Conservation (phyloP, 768 basidiomycete genomes). For the Scleroderma bovista region DNA sequence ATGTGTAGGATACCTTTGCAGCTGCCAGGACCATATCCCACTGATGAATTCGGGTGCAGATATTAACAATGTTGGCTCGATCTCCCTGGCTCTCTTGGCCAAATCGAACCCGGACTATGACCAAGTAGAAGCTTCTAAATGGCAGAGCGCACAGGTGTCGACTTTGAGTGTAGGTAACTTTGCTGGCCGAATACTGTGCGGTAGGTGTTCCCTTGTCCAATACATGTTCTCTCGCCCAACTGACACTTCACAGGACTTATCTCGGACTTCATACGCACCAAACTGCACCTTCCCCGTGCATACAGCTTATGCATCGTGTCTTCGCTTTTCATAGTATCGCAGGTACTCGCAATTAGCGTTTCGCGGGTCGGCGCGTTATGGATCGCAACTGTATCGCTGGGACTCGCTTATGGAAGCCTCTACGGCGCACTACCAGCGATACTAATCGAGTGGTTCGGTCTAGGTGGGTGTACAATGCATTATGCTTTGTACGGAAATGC, state of each 20-base stretch:
- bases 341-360: constrained; percentile 52
- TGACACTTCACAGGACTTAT: constrained; percentile 45
- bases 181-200: constrained; percentile 69
- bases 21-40: constrained; percentile 12
- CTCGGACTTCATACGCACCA: constrained; percentile 60
- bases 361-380: constrained; percentile 61
- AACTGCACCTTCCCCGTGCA: constrained; percentile 56
- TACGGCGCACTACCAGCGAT: constrained; percentile 76
- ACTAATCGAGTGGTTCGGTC: constrained; percentile 84
- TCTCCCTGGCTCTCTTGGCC: constrained; percentile 64
- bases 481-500: too few species aligned
- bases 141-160: constrained; percentile 86
- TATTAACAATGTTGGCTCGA: constrained; percentile 85
- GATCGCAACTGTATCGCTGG: constrained; percentile 33
- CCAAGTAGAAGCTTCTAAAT: constrained; percentile 55
- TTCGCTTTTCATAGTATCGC: constrained; percentile 64
- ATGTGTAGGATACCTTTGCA: constrained; percentile 46
- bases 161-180: constrained; percentile 79
- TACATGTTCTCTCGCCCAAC: not conserved
- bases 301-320: constrained; percentile 65
- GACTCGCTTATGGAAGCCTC: constrained; percentile 59
- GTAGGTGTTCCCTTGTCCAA: constrained; percentile 28
- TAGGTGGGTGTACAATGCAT: constrained; percentile 45
- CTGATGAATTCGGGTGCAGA: constrained; percentile 37
- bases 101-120: constrained; percentile 58